Percentiles rank a stretch among this genome's conserved stretches.
Conservation (phyloP, 1,284 basidiomycete species). For the Ceratobasidium sp. region DNA sequence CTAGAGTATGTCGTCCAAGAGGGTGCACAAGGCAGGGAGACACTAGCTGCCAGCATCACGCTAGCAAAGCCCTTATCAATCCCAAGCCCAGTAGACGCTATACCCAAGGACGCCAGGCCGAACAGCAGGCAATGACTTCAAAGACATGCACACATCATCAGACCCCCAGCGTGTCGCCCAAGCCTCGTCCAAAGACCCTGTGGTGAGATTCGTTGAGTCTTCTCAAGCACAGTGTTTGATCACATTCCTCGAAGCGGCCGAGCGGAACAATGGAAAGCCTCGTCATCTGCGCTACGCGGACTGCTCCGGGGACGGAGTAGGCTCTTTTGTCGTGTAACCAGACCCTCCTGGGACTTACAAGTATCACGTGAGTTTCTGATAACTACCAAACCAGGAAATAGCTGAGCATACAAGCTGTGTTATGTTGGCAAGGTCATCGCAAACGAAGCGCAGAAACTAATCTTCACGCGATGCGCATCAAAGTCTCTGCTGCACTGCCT, state of each 20-base stretch:
- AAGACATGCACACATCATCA: not conserved
- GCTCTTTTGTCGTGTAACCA: constrained; percentile 20
- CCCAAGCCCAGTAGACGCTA: not conserved
- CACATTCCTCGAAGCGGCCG: constrained; percentile 4
- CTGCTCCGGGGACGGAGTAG: too few species aligned
- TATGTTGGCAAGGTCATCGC: too few species aligned
- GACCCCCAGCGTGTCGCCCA: not conserved
- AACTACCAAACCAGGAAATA: not conserved
- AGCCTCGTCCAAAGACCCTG: constrained; percentile 31
- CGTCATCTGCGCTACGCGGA: not conserved
- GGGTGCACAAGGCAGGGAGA: too few species aligned
- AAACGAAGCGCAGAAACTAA: too few species aligned
- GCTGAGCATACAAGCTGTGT: too few species aligned
- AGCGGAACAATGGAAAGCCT: constrained; percentile 4
- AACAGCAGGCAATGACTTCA: not conserved
- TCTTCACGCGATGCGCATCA: too few species aligned
- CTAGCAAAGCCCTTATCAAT: not conserved
- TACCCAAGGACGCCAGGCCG: too few species aligned
- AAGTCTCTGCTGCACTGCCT: too few species aligned
- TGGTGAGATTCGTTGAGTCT: constrained; percentile 10
- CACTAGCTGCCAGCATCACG: too few species aligned
- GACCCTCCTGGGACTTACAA: not conserved
- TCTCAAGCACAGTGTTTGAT: not conserved
- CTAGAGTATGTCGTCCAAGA: too few species aligned
- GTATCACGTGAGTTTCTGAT: constrained; percentile 4